Conservation (phyloP, 2,329 filamentous ascomycete species). For the Talaromyces piceae region DNA sequence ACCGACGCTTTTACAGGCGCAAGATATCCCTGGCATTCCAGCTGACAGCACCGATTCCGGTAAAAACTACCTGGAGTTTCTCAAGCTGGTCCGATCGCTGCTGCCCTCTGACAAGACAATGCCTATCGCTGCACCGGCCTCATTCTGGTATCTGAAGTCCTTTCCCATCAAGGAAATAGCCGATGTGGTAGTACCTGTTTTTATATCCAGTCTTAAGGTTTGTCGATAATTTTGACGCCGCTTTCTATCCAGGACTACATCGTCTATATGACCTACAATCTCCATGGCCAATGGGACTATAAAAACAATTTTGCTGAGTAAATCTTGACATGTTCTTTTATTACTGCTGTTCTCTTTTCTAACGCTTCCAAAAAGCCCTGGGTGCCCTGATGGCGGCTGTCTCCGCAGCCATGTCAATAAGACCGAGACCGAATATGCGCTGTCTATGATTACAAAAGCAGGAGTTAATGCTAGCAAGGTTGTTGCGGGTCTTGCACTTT, state of each 20-base stretch:
- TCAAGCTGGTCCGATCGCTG: conserved; percentile 17
- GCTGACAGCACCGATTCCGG: conserved; percentile 21
- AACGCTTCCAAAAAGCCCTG: conserved; percentile 5
- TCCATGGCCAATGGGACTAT: conserved; percentile 24
- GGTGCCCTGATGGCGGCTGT: conserved; percentile 22
- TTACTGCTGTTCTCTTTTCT: background rate
- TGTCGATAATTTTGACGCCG: background rate
- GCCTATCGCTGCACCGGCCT: conserved; percentile 14
- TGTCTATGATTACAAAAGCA: conserved; percentile 29
- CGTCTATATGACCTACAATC: conserved; percentile 36
- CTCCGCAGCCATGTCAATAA: conserved; percentile 34
- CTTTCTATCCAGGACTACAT: conserved; percentile 21
- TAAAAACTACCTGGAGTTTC: conserved; percentile 28
- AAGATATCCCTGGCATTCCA: conserved; percentile 33
- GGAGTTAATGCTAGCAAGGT: conserved; percentile 22
- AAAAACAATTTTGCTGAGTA: conserved; percentile 15
- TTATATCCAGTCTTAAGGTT: background rate
- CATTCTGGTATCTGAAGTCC: conserved; percentile 27
- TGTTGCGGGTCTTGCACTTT: background rate
- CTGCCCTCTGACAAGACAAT: conserved; percentile 18
- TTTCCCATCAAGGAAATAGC: conserved; percentile 24
- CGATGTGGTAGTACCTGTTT: conserved; percentile 12
- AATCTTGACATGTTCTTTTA: background rate
- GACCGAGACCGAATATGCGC: conserved; percentile 27
- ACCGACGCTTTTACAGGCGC: conserved; percentile 4